These are phyloP conservation scores for Allantophomopsis cytisporea DNA, from an alignment of 2,329 filamentous ascomycete species.

Conservation along the genomic window DNA sequence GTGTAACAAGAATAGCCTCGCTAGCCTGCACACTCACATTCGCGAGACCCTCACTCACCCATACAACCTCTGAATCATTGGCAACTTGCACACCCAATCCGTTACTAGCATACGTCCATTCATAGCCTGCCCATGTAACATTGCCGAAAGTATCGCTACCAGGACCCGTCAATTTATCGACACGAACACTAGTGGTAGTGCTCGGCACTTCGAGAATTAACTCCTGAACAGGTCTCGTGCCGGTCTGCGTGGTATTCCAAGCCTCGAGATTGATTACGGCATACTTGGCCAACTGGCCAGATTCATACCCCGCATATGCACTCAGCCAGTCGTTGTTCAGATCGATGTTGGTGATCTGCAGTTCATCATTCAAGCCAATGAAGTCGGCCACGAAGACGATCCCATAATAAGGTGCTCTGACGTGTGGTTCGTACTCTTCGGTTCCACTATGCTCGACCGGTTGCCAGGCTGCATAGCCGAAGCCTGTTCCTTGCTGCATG, in stretches of 20 bases:
- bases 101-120: too few relatives aligned
- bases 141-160: too few relatives aligned
- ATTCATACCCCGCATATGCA: constrained; percentile 41
- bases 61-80: too few relatives aligned
- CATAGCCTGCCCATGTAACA: too few relatives aligned
- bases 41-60: too few relatives aligned
- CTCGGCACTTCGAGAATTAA: too few relatives aligned
- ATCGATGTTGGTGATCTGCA: constrained; percentile 33
- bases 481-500: constrained; percentile 52
- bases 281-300: constrained; percentile 28
- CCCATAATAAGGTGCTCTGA: constrained; percentile 51
- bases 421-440: constrained; percentile 26
- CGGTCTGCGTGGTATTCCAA: constrained; percentile 43
- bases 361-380: constrained; percentile 20
- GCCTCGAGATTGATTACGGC: constrained; percentile 42
- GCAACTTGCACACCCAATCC: too few relatives aligned
- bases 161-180: too few relatives aligned
- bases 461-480: constrained; percentile 48
- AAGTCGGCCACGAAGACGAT: constrained; percentile 43
- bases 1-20: too few relatives aligned
- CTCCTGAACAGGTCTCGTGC: constrained; percentile 12
- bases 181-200: too few relatives aligned
- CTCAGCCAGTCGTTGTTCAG: constrained; percentile 24
- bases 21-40: too few relatives aligned
- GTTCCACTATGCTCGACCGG: constrained; percentile 35